phyloP scores from a whole-genome alignment of 345 rosid species.

The Eucalyptus cloeziana region DNA sequence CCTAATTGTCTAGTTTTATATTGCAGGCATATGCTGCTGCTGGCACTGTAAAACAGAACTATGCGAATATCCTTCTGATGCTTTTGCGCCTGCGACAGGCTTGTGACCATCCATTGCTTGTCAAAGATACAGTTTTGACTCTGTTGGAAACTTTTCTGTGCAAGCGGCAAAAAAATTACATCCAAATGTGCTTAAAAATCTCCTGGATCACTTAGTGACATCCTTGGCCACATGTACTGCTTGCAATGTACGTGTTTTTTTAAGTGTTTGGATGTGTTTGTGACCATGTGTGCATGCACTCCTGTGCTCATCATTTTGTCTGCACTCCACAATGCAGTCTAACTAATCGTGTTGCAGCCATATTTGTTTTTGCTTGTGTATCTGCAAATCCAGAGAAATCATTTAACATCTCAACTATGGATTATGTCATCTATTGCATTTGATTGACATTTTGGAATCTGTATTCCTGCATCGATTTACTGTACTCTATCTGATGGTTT shows the following conservation, averaged over 20 bases:
- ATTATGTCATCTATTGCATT: background rate
- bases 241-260: constrained; percentile 55
- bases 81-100: constrained; percentile 97
- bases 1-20: background rate
- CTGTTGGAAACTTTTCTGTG: constrained; percentile 50
- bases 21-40: constrained; percentile 90
- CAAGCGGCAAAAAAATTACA: constrained; percentile 62
- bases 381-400: background rate
- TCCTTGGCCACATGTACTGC: constrained; percentile 49
- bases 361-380: background rate
- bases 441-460: background rate
- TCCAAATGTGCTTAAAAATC: constrained; percentile 25
- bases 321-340: background rate
- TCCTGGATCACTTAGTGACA: constrained; percentile 38
- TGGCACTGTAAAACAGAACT: constrained; percentile 83
- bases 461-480: background rate
- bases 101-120: constrained; percentile 90
- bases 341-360: background rate
- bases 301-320: background rate
- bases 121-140: constrained; percentile 44
- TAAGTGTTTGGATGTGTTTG: background rate
- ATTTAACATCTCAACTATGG: background rate
- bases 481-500: background rate
- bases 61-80: constrained; percentile 94
- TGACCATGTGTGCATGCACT: background rate